Conservation (phyloP, 257 asterid species). For the Voacanga thouarsii region DNA sequence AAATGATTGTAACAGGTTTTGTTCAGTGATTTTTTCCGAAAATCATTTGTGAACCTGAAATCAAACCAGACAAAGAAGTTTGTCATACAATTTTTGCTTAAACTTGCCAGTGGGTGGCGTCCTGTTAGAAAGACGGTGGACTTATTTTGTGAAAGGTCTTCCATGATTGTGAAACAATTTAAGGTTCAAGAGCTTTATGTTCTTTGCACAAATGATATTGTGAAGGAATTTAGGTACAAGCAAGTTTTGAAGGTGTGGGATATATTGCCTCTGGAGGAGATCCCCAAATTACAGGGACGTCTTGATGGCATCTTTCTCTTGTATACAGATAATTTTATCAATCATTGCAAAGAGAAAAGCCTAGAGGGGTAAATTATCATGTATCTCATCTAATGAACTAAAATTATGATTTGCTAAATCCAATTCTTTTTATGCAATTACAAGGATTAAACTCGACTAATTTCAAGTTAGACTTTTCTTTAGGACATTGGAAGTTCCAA, state of each 20-base stretch:
- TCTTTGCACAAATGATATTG: conserved; percentile 53
- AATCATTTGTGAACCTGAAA: background rate
- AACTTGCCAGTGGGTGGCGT: conserved; percentile 22
- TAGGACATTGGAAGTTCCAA: conserved; percentile 56
- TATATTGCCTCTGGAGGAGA: conserved; percentile 41
- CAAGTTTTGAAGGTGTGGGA: conserved; percentile 69
- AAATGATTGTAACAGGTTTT: no score
- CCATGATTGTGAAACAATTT: conserved; percentile 41
- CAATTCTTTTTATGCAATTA: background rate
- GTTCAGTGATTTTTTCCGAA: conserved; percentile 7
- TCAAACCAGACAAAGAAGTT: background rate
- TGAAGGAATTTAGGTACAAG: conserved; percentile 30
- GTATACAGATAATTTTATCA: conserved; percentile 47
- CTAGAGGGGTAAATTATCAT: conserved; percentile 40
- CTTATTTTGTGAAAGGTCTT: conserved; percentile 37
- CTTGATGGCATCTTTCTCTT: conserved; percentile 44
- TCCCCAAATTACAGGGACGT: conserved; percentile 34
- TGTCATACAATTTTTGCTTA: conserved; percentile 3
- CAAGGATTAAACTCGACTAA: background rate
- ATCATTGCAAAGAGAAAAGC: conserved; percentile 40
- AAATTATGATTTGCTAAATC: background rate
- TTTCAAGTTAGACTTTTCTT: conserved; percentile 18
- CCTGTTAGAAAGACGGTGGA: conserved; percentile 42
- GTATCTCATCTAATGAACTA: background rate
- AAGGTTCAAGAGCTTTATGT: conserved; percentile 40